Evolutionary conservation across 169 alveolate genomes (phyloP).

Genomic region (Neospora caninum): DNA sequence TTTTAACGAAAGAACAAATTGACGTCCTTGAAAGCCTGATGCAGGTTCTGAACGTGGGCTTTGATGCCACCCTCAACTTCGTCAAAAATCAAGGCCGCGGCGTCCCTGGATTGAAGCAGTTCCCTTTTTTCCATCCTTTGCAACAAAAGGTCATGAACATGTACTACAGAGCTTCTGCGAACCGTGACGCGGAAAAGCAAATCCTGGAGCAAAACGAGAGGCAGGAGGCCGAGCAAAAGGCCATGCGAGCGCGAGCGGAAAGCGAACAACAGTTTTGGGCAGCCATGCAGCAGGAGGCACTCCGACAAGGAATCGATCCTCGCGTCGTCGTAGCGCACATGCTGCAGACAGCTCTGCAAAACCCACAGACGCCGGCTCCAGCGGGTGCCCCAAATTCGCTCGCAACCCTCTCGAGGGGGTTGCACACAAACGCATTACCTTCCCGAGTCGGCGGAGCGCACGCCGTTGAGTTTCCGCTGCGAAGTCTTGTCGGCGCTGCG

Average conservation of each 20-base stretch:
- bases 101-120: constrained; percentile 19
- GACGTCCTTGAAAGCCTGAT: neutral
- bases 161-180: constrained; percentile 2
- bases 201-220: neutral
- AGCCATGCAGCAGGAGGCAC: neutral
- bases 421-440: too few species aligned
- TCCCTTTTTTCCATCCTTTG: constrained; percentile 25
- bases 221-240: neutral
- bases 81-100: constrained; percentile 26
- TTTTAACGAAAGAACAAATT: neutral
- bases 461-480: too few species aligned
- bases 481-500: too few species aligned
- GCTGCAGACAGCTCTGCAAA: too few species aligned
- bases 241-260: neutral
- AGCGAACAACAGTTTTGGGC: constrained; percentile 34
- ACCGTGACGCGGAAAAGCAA: constrained; percentile 11
- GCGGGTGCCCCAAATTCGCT: too few species aligned
- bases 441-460: too few species aligned
- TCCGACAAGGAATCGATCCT: neutral
- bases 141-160: neutral
- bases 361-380: too few species aligned
- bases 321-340: neutral
- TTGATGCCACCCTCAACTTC: neutral
- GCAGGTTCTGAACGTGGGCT: constrained; percentile 14
- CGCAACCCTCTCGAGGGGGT: too few species aligned